A percentile compares a stretch with the other conserved stretches of the same genome.
Conservation (phyloP, 176 grass and related monocot species). For the Poa pratensis region DNA sequence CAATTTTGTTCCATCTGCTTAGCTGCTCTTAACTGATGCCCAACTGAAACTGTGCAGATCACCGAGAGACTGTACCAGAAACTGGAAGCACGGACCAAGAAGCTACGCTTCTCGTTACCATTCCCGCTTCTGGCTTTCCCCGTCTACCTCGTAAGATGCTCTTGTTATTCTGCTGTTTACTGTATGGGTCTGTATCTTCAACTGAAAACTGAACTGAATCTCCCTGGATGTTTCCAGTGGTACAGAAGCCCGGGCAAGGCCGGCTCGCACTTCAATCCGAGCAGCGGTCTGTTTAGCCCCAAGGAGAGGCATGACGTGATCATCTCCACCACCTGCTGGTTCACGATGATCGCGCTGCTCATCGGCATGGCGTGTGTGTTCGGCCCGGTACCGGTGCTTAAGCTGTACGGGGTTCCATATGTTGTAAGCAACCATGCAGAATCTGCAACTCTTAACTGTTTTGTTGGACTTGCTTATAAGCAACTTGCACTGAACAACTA, state of each 20-base stretch:
- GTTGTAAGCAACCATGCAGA: conserved; percentile 54
- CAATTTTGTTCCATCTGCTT: neutral
- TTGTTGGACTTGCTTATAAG: conserved; percentile 15
- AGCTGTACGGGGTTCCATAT: conserved; percentile 71
- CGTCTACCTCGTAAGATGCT: conserved; percentile 65
- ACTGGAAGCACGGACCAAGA: conserved; percentile 50
- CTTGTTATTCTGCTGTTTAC: neutral
- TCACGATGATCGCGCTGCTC: conserved; percentile 59
- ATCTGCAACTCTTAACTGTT: conserved; percentile 23
- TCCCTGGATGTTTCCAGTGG: conserved; percentile 46
- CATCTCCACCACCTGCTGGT: conserved; percentile 78
- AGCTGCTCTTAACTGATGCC: neutral
- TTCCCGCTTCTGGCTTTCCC: conserved; percentile 81
- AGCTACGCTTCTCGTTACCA: conserved; percentile 65
- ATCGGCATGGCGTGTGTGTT: conserved; percentile 43
- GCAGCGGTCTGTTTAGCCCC: conserved; percentile 71
- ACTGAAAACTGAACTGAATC: neutral
- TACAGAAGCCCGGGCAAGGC: conserved; percentile 70
- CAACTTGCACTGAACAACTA: neutral
- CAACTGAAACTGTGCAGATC: conserved; percentile 52
- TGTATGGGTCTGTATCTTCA: conserved; percentile 3
- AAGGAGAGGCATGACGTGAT: conserved; percentile 62
- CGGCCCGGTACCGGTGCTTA: conserved; percentile 54
- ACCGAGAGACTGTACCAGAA: conserved; percentile 63
- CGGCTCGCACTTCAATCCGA: conserved; percentile 78